Base-by-base conservation (phyloP, 495 filamentous ascomycete genomes). In the Xylaria scruposa region DNA sequence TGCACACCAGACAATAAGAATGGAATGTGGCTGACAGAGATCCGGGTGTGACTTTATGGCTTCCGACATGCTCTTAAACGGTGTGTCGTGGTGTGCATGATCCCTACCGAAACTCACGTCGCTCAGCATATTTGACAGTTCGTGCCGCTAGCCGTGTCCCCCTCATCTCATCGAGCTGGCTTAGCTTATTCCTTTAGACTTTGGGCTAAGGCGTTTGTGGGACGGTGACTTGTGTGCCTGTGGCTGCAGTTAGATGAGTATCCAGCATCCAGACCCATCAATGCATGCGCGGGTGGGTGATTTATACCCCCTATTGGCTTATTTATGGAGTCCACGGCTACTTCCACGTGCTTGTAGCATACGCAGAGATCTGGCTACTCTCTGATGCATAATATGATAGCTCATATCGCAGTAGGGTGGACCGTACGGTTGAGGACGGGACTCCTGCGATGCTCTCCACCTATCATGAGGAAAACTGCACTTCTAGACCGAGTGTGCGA, bases 401-500 rank as follows among this genome's bases (percentile, higher is more conserved):
- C 17, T 54, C 47, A 15, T 24, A 40, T 54, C 17, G 64, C 17
- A 29, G 64, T 24, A 21, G 29, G 40, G 4, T 53, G 64, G 64
- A 31, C 2, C 47, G 15, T 54, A 21, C 47, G 47, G 31, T 12
- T 67, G 47, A 54, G 47, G 10, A 17, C 17, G 53, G 64, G 24
- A 21, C 10, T 47, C n/a, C 17, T 49, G 24, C 9, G 36, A 60
- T 31, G 46, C 56, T 24, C 54, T 21, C 60, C 36, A 63, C 36
- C 12, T n/a, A 40, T 94, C 85, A 98, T 21, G 94, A 97, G 13
- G 95, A 97, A 79, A 97, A 98, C 75, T 94, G 91, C 40, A 99
- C 81, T 78, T 97, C 96, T 31, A 98, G 82, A 3, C 96, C 96
- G 72, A 98, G 86, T 12, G 89, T 91, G 68, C 89, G 87, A 72